phyloP scores from a whole-genome alignment of 2,329 filamentous ascomycete genomes.

The Chaetomium olivaceum region DNA sequence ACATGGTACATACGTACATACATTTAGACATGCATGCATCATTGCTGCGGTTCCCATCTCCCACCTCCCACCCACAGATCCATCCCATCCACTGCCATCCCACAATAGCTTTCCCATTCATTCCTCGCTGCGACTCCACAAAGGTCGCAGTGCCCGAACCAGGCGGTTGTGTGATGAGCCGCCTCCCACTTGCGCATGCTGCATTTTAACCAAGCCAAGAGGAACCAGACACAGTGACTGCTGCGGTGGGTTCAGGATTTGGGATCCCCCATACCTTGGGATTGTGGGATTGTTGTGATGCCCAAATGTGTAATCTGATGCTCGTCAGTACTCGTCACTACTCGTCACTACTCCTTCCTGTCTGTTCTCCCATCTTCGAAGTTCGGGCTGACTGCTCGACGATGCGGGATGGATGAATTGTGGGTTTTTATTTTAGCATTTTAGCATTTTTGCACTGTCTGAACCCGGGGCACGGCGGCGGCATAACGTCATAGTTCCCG shows the following conservation, averaged over 20 bases:
- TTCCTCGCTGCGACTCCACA: not conserved
- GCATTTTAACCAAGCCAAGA: not conserved
- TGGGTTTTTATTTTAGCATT: constrained; percentile 6
- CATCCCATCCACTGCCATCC: not conserved
- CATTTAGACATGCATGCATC: not conserved
- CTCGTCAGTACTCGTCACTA: no score
- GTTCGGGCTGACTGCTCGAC: not conserved
- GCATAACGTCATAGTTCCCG: constrained; percentile 32
- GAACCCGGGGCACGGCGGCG: not conserved
- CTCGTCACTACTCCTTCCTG: no score
- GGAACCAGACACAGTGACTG: not conserved
- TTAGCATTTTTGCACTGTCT: not conserved
- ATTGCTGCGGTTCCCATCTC: not conserved
- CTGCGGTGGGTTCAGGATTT: not conserved
- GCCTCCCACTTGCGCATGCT: not conserved
- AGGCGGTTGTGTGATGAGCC: not conserved
- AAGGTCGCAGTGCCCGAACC: not conserved
- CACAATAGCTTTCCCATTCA: not conserved
- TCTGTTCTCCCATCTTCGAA: no score
- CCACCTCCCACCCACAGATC: not conserved
- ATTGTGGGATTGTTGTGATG: not conserved
- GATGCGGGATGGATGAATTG: not conserved
- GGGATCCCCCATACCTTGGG: not conserved
- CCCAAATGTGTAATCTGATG: not conserved
- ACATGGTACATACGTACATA: not conserved